A percentile compares a stretch with the other conserved stretches of the same genome.
Evolutionary conservation across 768 basidiomycete genomes (phyloP).

Genomic region (Russula earlei): DNA sequence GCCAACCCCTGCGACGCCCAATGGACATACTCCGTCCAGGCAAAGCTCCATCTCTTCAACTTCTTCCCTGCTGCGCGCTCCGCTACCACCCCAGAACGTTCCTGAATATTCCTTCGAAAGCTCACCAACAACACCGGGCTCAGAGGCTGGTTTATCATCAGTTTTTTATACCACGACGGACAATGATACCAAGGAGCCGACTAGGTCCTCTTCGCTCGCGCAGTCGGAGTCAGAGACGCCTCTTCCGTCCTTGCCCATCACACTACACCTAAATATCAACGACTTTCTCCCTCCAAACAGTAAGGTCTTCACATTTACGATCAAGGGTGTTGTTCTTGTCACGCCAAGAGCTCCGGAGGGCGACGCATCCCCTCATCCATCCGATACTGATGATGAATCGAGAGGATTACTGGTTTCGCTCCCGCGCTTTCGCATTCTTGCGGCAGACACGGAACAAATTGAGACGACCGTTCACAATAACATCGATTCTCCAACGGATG

Average conservation of each 20-base stretch:
- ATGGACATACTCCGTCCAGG: constrained; percentile 30
- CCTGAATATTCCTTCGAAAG: constrained; percentile 73
- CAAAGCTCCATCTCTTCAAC: constrained; percentile 30
- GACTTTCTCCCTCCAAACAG: constrained; percentile 58
- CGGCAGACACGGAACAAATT: constrained; percentile 53
- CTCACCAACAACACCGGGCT: constrained; percentile 44
- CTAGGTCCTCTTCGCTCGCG: constrained; percentile 31
- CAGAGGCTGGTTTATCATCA: constrained; percentile 32
- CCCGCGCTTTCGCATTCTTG: constrained; percentile 60
- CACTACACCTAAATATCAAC: constrained; percentile 73
- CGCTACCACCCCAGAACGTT: constrained; percentile 53
- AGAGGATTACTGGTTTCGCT: constrained; percentile 47
- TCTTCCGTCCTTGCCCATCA: constrained; percentile 52
- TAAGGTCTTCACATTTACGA: constrained; percentile 54
- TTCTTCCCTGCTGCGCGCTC: constrained; percentile 63
- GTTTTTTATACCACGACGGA: constrained; percentile 30
- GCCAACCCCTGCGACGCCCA: constrained; percentile 9
- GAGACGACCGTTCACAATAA: constrained; percentile 54
- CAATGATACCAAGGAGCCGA: constrained; percentile 28
- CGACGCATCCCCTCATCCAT: constrained; percentile 10
- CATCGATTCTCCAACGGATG: constrained; percentile 31
- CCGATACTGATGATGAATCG: constrained; percentile 22
- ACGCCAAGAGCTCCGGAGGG: constrained; percentile 32
- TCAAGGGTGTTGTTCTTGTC: constrained; percentile 57
- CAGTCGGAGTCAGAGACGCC: constrained; percentile 21